Conservation (phyloP, 2,329 filamentous ascomycete species). For the Parafenestella ontariensis region DNA sequence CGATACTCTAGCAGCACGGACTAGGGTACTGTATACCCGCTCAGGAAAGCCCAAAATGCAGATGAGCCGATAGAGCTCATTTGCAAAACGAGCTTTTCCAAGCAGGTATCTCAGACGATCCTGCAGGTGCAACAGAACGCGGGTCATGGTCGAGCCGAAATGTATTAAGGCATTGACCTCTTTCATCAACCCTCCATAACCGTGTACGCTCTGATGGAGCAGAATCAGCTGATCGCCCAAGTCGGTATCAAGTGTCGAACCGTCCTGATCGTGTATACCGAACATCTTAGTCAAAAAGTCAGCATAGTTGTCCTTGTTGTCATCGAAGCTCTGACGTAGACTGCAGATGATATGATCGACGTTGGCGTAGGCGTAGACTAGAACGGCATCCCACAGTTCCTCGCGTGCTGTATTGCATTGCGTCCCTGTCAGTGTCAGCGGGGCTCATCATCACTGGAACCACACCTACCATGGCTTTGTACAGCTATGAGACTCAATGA, state of each 20-base stretch:
- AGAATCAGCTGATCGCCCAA: conserved; percentile 4
- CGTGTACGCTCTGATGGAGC: background rate
- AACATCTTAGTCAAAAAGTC: conserved; percentile 6
- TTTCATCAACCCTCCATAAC: background rate
- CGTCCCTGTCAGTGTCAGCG: conserved; percentile 1
- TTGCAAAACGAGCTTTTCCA: conserved; percentile 3
- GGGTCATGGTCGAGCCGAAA: background rate
- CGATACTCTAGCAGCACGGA: background rate
- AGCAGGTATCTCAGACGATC: conserved; percentile 12
- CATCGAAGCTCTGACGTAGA: background rate
- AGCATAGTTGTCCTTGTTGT: background rate
- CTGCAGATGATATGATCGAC: background rate
- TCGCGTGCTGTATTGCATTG: background rate
- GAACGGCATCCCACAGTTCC: background rate
- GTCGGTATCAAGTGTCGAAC: conserved; percentile 1
- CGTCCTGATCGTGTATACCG: background rate
- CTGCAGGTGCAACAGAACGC: background rate
- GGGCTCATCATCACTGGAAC: background rate
- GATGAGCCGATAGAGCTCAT: conserved; percentile 12
- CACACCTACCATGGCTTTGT: background rate
- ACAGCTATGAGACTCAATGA: background rate
- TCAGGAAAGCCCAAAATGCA: conserved; percentile 13
- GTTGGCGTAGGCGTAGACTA: background rate
- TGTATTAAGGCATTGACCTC: conserved; percentile 6
- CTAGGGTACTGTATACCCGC: conserved; percentile 8